Evolutionary conservation across 768 basidiomycete species (phyloP).

Genomic region (Boletus pseudo-olivaceus): DNA sequence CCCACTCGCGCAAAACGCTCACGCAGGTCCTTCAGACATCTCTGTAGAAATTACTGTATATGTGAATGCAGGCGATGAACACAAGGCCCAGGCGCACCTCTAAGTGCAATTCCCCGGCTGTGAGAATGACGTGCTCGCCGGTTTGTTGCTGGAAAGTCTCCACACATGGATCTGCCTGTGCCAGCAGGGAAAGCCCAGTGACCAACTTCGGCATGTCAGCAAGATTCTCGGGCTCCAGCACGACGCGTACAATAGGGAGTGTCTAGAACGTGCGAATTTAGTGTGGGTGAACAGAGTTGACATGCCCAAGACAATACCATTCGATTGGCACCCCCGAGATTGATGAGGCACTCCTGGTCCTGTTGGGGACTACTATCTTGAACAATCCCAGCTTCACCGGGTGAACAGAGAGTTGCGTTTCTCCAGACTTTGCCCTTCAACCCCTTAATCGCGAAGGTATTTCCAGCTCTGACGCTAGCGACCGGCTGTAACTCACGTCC

Average conservation of each 20-base stretch:
- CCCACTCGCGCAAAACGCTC: constrained; percentile 93
- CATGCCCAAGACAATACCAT: constrained; percentile 40
- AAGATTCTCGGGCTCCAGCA: constrained; percentile 78
- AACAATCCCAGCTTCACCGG: constrained; percentile 43
- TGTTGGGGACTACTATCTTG: constrained; percentile 31
- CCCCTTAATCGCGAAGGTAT: constrained; percentile 90
- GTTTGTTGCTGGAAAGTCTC: constrained; percentile 97
- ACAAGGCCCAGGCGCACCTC: constrained; percentile 56
- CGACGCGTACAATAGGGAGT: constrained; percentile 92
- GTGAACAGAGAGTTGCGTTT: constrained; percentile 84
- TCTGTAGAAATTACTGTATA: constrained; percentile 42
- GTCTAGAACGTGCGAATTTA: constrained; percentile 41
- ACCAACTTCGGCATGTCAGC: constrained; percentile 89
- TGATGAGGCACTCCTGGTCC: constrained; percentile 59
- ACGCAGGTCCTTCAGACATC: constrained; percentile 93
- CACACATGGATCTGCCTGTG: constrained; percentile 95
- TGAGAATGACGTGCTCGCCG: constrained; percentile 94
- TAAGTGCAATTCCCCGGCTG: constrained; percentile 92
- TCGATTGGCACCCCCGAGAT: constrained; percentile 69
- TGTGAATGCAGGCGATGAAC: not conserved
- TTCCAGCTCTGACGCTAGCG: constrained; percentile 80
- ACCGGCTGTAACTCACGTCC: constrained; percentile 89
- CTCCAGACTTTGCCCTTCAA: constrained; percentile 88
- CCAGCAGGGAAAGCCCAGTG: constrained; percentile 80
- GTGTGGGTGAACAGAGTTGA: not conserved